phyloP scores from a whole-genome alignment of 169 alveolate species.

The Plasmodium chabaudi region DNA sequence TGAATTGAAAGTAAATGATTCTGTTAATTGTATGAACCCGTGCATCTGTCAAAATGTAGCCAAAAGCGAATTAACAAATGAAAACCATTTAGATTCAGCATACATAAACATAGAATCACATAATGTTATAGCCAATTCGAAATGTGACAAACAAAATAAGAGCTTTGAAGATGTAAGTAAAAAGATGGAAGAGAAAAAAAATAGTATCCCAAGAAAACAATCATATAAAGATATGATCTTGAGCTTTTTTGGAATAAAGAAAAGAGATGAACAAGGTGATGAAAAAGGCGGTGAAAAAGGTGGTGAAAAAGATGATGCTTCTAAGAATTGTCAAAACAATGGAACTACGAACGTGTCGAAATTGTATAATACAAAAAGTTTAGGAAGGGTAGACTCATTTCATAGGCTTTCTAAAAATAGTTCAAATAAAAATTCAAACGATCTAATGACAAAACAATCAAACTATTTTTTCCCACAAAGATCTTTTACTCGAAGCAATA shows the following conservation, averaged over 20 bases:
- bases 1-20: too few species aligned
- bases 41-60: constrained; percentile 2
- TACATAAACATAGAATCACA: too few species aligned
- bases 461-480: too few species aligned
- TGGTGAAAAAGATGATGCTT: background rate
- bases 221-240: constrained; percentile 16
- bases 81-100: background rate
- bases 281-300: too few species aligned
- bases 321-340: background rate
- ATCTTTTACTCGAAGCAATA: too few species aligned
- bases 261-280: background rate
- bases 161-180: background rate
- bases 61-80: background rate
- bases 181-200: background rate
- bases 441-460: too few species aligned
- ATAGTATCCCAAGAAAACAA: background rate
- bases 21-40: too few species aligned
- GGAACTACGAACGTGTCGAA: too few species aligned
- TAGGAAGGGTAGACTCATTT: too few species aligned
- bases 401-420: too few species aligned
- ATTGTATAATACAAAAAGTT: too few species aligned
- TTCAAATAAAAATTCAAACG: too few species aligned
- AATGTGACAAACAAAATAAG: background rate
- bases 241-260: constrained; percentile 13
- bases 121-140: background rate